phyloP scores from a whole-genome alignment of 352 stramenopile genomes.

The Phytophthora constricta region DNA sequence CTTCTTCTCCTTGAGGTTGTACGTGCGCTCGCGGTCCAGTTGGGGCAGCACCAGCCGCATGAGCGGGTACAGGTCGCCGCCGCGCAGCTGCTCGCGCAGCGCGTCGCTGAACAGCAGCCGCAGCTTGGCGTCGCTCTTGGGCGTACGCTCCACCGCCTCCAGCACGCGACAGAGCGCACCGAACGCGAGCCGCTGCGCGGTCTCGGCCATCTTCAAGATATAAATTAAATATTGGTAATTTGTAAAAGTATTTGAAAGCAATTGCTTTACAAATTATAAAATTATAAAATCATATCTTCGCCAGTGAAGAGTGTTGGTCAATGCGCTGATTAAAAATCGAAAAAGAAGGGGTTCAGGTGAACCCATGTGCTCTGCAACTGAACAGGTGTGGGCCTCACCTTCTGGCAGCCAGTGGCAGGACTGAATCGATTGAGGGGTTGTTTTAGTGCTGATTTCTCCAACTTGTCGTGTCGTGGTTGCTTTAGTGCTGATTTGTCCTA shows the following conservation, averaged over 20 bases:
- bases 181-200: constrained; percentile 65
- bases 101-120: constrained; percentile 75
- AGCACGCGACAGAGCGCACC: constrained; percentile 76
- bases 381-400: too few relatives aligned
- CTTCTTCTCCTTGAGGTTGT: constrained; percentile 90
- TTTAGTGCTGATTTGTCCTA: background rate
- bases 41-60: constrained; percentile 79
- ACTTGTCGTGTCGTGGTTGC: too few relatives aligned
- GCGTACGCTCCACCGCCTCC: constrained; percentile 70
- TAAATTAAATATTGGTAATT: too few relatives aligned
- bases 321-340: background rate
- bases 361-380: constrained; percentile 10
- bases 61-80: constrained; percentile 73
- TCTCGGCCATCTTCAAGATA: too few relatives aligned
- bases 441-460: background rate
- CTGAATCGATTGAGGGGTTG: too few relatives aligned
- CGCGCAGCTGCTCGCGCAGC: constrained; percentile 60
- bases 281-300: too few relatives aligned
- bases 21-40: constrained; percentile 84
- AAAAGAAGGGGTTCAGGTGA: background rate
- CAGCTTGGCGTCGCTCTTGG: constrained; percentile 79
- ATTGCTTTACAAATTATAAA: too few relatives aligned
- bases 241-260: constrained; percentile 11
- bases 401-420: too few relatives aligned
- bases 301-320: too few relatives aligned